A percentile compares a stretch with the other conserved stretches of the same genome.
Evolutionary conservation across 352 stramenopile species (phyloP).

Genomic region (Phytopythium sindhum): DNA sequence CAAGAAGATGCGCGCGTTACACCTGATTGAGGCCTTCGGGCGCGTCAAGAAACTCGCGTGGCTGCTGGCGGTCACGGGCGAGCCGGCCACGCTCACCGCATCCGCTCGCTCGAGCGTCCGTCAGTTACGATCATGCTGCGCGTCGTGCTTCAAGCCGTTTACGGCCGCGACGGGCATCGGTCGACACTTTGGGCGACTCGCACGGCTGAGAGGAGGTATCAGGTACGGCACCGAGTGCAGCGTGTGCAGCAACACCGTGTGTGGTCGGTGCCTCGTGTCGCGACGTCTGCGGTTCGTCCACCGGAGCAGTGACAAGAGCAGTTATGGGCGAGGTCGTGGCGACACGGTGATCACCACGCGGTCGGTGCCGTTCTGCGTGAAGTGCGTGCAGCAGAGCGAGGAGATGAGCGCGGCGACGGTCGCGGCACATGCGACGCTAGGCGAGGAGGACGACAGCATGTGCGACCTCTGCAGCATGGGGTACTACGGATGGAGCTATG

Average conservation of each 20-base stretch:
- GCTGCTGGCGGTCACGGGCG: constrained; percentile 21
- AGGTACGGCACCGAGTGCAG: background rate
- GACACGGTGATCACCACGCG: background rate
- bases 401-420: constrained; percentile 23
- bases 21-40: constrained; percentile 18
- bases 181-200: background rate
- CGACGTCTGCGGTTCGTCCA: constrained; percentile 8
- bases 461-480: background rate
- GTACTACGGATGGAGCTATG: background rate
- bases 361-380: constrained; percentile 28
- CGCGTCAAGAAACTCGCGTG: constrained; percentile 34
- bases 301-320: background rate
- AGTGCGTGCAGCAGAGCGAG: constrained; percentile 24
- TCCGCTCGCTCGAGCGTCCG: constrained; percentile 20
- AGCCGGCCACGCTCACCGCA: constrained; percentile 20
- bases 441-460: constrained; percentile 13
- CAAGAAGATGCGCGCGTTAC: constrained; percentile 27
- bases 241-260: background rate
- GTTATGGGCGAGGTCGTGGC: background rate
- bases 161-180: background rate
- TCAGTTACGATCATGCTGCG: background rate
- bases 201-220: constrained; percentile 12
- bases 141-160: background rate
- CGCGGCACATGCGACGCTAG: constrained; percentile 26
- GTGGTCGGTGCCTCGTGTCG: background rate